A percentile compares a stretch with the other conserved stretches of the same genome.
phyloP scores from a whole-genome alignment of 2,329 filamentous ascomycete species.

The Nigrospora oryzae region DNA sequence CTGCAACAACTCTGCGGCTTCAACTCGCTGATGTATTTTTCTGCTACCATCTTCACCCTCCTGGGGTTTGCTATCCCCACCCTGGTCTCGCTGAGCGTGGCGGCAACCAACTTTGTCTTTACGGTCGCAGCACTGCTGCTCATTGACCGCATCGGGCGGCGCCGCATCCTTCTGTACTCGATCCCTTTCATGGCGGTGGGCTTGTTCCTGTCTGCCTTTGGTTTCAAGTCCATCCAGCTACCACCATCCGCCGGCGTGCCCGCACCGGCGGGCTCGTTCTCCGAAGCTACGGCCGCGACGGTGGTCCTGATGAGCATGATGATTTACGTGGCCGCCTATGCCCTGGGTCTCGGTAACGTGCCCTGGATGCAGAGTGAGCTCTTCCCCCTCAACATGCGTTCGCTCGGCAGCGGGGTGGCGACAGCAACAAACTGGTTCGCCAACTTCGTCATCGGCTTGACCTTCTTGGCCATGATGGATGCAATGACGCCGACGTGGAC shows the following conservation, averaged over 20 bases:
- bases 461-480: conserved; percentile 84
- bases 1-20: conserved; percentile 86
- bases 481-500: conserved; percentile 64
- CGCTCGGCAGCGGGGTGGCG: conserved; percentile 61
- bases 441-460: conserved; percentile 80
- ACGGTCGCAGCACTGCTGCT: conserved; percentile 66
- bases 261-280: not conserved
- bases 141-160: conserved; percentile 72
- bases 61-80: conserved; percentile 74
- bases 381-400: conserved; percentile 69
- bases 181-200: conserved; percentile 77
- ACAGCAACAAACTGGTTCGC: conserved; percentile 81
- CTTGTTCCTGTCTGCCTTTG: conserved; percentile 60
- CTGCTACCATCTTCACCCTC: conserved; percentile 70
- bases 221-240: conserved; percentile 59
- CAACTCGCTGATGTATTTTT: conserved; percentile 90
- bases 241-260: conserved; percentile 14
- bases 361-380: conserved; percentile 96
- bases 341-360: conserved; percentile 81
- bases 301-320: conserved; percentile 69
- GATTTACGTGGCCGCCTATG: conserved; percentile 78
- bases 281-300: conserved; percentile 27
- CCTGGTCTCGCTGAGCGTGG: conserved; percentile 70
- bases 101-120: conserved; percentile 75
- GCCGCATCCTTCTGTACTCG: conserved; percentile 72